phyloP scores from a whole-genome alignment of 768 basidiomycete genomes.

The Auriscalpium vulgare region DNA sequence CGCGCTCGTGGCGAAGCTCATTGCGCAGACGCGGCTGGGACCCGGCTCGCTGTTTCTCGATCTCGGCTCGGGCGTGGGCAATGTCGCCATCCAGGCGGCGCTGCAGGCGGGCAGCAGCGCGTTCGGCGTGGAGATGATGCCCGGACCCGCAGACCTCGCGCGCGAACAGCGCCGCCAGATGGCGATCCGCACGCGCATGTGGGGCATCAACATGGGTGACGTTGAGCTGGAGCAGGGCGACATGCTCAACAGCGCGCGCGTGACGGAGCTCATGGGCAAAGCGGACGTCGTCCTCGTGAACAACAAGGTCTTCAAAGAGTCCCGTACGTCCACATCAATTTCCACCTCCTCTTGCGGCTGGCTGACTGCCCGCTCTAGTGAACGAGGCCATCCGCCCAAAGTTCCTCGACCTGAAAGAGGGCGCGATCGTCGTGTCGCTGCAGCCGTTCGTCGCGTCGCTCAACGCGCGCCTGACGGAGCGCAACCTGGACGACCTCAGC shows the following conservation, averaged over 20 bases:
- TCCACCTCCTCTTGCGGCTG: neutral
- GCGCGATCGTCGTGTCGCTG: slow-evolving; percentile 83
- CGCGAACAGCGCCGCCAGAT: slow-evolving; percentile 68
- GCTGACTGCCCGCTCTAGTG: slow-evolving; percentile 34
- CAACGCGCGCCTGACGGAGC: slow-evolving; percentile 72
- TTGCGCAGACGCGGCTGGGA: slow-evolving; percentile 40
- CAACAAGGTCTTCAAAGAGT: slow-evolving; percentile 76
- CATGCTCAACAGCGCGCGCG: slow-evolving; percentile 63
- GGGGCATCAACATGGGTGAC: slow-evolving; percentile 73
- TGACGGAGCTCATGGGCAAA: slow-evolving; percentile 60
- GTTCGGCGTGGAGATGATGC: slow-evolving; percentile 67
- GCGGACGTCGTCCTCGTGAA: slow-evolving; percentile 92
- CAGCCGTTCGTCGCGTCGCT: slow-evolving; percentile 73
- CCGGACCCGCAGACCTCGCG: slow-evolving; percentile 76
- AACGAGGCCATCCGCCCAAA: slow-evolving; percentile 83
- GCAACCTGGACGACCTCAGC: slow-evolving; percentile 77
- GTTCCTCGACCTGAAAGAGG: slow-evolving; percentile 92
- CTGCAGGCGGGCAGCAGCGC: slow-evolving; percentile 43
- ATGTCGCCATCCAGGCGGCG: slow-evolving; percentile 48
- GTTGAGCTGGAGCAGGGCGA: slow-evolving; percentile 80
- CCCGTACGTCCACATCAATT: slow-evolving; percentile 42
- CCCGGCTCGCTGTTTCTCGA: slow-evolving; percentile 45
- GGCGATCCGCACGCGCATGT: slow-evolving; percentile 75
- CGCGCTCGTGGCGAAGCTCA: slow-evolving; percentile 50
- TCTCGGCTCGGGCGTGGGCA: slow-evolving; percentile 55